Percentiles rank a stretch among this genome's conserved stretches.
Evolutionary conservation across 108 stramenopile species (phyloP).

Genomic region (Stephanodiscus triporus): DNA sequence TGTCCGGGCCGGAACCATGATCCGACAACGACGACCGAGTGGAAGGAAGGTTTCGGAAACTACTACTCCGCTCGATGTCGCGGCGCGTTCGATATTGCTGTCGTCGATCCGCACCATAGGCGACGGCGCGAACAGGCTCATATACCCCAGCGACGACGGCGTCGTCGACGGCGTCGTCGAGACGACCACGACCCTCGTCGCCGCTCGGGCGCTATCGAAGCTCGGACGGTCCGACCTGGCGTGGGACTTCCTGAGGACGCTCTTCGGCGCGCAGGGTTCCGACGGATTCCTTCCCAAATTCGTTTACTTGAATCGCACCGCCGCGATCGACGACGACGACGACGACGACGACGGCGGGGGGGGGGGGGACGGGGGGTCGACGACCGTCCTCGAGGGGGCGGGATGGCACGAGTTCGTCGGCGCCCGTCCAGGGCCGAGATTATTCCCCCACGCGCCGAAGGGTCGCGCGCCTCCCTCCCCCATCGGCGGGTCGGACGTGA

Average conservation of each 20-base stretch:
- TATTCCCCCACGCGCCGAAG: constrained; percentile 11
- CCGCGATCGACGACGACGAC: constrained; percentile 1
- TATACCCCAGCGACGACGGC: constrained; percentile 16
- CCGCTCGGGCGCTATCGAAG: constrained; percentile 45
- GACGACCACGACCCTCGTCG: constrained; percentile 43
- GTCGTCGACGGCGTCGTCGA: constrained; percentile 31
- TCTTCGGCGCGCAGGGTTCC: constrained; percentile 39
- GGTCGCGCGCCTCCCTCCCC: neutral
- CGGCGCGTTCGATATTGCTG: neutral
- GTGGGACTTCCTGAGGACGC: constrained; percentile 42
- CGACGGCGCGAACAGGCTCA: neutral
- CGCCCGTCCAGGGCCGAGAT: constrained; percentile 36
- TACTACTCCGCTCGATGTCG: neutral
- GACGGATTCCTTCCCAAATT: constrained; percentile 51
- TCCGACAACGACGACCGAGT: neutral
- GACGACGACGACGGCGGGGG: neutral
- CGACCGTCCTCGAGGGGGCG: constrained; percentile 18
- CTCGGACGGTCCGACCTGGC: constrained; percentile 45
- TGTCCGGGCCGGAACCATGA: no score
- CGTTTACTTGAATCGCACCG: constrained; percentile 41
- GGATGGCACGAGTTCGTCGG: constrained; percentile 39
- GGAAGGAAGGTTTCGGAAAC: neutral
- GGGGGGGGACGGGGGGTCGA: neutral
- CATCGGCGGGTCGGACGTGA: constrained; percentile 7
- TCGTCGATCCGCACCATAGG: constrained; percentile 12